Conservation (phyloP, 768 basidiomycete species). For the Crepidotus variabilis region DNA sequence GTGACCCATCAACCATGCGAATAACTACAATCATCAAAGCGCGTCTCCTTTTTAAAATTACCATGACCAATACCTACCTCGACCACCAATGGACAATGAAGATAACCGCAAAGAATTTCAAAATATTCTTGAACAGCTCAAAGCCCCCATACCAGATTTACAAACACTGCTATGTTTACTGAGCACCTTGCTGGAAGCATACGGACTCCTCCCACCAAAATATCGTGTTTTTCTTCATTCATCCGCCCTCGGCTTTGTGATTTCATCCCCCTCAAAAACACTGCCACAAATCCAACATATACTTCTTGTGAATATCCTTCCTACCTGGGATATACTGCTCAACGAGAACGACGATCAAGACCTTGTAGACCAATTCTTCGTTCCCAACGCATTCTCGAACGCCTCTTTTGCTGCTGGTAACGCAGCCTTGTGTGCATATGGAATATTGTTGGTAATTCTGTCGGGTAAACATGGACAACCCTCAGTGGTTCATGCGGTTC, state of each 20-base stretch:
- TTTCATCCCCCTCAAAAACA: slow-evolving; percentile 23
- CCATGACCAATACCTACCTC: too few relatives aligned
- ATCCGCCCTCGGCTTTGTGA: background rate
- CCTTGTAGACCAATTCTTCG: slow-evolving; percentile 69
- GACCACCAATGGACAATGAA: background rate
- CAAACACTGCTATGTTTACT: background rate
- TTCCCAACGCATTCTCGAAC: slow-evolving; percentile 58
- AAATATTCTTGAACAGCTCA: background rate
- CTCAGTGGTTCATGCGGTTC: slow-evolving; percentile 45
- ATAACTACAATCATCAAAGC: too few relatives aligned
- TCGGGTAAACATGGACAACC: too few relatives aligned
- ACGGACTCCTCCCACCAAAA: background rate
- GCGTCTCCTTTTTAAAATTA: too few relatives aligned
- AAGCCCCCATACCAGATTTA: background rate
- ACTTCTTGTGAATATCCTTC: slow-evolving; percentile 60
- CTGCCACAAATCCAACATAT: slow-evolving; percentile 59
- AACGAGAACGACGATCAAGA: slow-evolving; percentile 39
- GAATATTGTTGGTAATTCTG: slow-evolving; percentile 51
- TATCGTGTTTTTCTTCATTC: background rate
- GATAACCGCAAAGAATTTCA: background rate
- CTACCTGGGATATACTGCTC: slow-evolving; percentile 63
- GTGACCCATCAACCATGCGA: too few relatives aligned
- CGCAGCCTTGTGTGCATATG: slow-evolving; percentile 58
- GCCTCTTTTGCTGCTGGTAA: slow-evolving; percentile 46
- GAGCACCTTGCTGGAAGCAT: background rate